Conservation (phyloP, 208 protist genomes). For the Crithidia bombi region DNA sequence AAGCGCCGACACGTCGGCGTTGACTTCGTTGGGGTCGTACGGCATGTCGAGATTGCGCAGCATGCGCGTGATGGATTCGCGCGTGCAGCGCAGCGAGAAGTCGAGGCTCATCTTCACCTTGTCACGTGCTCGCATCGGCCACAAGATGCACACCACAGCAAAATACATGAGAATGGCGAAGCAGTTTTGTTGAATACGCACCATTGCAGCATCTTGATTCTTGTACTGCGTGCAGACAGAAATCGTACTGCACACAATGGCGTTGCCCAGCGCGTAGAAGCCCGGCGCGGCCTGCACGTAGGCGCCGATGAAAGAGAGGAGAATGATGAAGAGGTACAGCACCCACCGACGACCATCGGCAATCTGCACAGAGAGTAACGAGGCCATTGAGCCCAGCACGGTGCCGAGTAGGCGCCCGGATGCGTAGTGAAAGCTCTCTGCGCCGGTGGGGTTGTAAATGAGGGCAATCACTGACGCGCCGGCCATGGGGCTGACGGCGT, state of each 20-base stretch:
- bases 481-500: slow-evolving; percentile 76
- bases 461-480: slow-evolving; percentile 89
- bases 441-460: slow-evolving; percentile 86
- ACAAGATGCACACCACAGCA: slow-evolving; percentile 73
- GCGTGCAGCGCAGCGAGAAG: slow-evolving; percentile 78
- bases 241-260: slow-evolving; percentile 87
- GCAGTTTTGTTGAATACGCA: slow-evolving; percentile 91
- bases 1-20: slow-evolving; percentile 59
- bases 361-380: slow-evolving; percentile 76
- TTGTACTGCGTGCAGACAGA: slow-evolving; percentile 88
- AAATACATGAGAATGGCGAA: slow-evolving; percentile 94
- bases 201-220: slow-evolving; percentile 80
- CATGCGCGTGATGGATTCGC: slow-evolving; percentile 75
- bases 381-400: slow-evolving; percentile 75
- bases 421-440: slow-evolving; percentile 91
- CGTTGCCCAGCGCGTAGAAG: slow-evolving; percentile 88
- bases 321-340: slow-evolving; percentile 76
- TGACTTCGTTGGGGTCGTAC: slow-evolving; percentile 73
- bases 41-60: slow-evolving; percentile 91
- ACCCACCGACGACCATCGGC: slow-evolving; percentile 57
- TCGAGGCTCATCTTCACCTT: slow-evolving; percentile 89
- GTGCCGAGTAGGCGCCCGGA: slow-evolving; percentile 86
- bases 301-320: slow-evolving; percentile 82
- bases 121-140: slow-evolving; percentile 81
- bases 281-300: slow-evolving; percentile 85